These are phyloP conservation scores for Melastoma malabathricum DNA, from an alignment of 345 rosid species.

Conservation along the genomic window DNA sequence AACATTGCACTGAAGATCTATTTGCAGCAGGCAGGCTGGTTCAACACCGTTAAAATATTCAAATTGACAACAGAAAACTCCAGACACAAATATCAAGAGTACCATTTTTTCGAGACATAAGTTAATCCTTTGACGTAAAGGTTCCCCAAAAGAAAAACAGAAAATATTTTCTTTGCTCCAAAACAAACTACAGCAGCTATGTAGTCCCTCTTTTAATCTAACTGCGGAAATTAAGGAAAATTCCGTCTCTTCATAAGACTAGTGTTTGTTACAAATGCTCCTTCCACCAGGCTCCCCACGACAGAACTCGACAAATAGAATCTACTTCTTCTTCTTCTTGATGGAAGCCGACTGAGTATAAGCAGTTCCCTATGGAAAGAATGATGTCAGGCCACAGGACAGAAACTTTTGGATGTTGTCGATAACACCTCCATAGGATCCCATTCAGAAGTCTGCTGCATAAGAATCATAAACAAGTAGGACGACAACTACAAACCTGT, in stretches of 20 bases:
- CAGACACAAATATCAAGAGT: neutral
- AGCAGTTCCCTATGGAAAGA: slow-evolving; percentile 54
- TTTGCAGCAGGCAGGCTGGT: too few relatives aligned
- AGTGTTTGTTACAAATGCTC: slow-evolving; percentile 2
- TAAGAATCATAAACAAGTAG: neutral
- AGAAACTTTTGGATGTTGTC: too few relatives aligned
- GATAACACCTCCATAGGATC: too few relatives aligned
- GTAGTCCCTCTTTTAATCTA: slow-evolving; percentile 17
- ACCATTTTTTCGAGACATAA: slow-evolving; percentile 3
- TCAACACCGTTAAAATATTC: too few relatives aligned
- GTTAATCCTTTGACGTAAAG: slow-evolving; percentile 18
- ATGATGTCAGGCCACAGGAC: neutral
- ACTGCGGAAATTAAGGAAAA: slow-evolving; percentile 8
- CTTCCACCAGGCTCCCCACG: too few relatives aligned
- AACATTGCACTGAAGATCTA: too few relatives aligned
- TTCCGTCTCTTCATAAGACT: slow-evolving; percentile 7
- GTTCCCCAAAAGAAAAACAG: slow-evolving; percentile 8
- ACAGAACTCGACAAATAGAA: too few relatives aligned
- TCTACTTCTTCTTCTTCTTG: slow-evolving; percentile 85
- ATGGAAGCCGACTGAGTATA: slow-evolving; percentile 32
- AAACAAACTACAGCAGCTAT: slow-evolving; percentile 31
- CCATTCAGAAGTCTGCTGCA: too few relatives aligned
- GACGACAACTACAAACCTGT: slow-evolving; percentile 32
- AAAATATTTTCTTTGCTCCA: slow-evolving; percentile 8
- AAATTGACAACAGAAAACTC: too few relatives aligned